phyloP scores from a whole-genome alignment of 441 rosid genomes.

The Flueggea neowawraea region DNA sequence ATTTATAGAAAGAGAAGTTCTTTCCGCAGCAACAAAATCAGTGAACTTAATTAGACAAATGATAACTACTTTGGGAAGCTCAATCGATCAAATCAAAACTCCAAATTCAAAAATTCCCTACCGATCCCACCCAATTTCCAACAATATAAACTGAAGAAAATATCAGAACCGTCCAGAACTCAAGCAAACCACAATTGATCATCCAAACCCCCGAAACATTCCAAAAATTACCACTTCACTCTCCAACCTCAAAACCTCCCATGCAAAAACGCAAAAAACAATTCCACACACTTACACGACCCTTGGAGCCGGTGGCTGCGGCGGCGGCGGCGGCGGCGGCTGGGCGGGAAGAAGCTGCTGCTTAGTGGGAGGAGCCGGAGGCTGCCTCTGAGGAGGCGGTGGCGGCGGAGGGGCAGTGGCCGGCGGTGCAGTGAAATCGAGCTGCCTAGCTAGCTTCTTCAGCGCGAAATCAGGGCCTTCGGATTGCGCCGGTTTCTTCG shows the following conservation, averaged over 20 bases:
- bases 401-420: slow-evolving; percentile 43
- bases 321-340: too few relatives aligned
- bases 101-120: too few relatives aligned
- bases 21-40: too few relatives aligned
- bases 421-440: slow-evolving; percentile 51
- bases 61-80: background rate
- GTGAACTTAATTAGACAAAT: too few relatives aligned
- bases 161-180: too few relatives aligned
- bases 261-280: background rate
- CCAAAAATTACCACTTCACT: background rate
- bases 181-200: background rate
- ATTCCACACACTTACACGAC: slow-evolving; percentile 44
- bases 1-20: too few relatives aligned
- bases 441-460: slow-evolving; percentile 64
- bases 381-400: slow-evolving; percentile 17
- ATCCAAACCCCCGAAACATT: background rate
- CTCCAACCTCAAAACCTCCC: background rate
- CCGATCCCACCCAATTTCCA: too few relatives aligned
- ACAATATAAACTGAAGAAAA: too few relatives aligned
- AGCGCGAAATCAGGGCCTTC: slow-evolving; percentile 39
- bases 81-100: too few relatives aligned
- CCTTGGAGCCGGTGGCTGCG: slow-evolving; percentile 11
- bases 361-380: slow-evolving; percentile 16
- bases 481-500: slow-evolving; percentile 43
- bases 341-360: slow-evolving; percentile 23